These are phyloP conservation scores for Boletus smithii DNA, from an alignment of 1,284 basidiomycete species.

Conservation along the genomic window DNA sequence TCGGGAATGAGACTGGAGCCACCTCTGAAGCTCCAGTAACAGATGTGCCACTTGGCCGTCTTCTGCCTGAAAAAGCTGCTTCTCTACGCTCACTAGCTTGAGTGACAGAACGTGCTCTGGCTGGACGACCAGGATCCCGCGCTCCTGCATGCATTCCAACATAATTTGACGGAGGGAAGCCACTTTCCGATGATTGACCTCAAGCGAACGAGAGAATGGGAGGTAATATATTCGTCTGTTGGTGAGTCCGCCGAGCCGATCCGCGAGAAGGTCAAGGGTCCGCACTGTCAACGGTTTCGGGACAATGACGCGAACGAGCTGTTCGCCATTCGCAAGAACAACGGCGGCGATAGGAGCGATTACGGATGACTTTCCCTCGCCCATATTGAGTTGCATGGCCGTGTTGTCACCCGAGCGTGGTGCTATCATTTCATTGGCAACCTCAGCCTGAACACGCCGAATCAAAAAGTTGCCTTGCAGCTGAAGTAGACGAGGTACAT, in stretches of 20 bases:
- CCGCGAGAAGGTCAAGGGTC: not conserved
- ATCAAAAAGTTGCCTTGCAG: conserved; percentile 38
- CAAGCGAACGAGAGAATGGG: not conserved
- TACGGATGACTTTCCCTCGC: conserved; percentile 3
- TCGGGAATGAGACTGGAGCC: conserved; percentile 18
- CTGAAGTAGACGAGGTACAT: conserved; percentile 21
- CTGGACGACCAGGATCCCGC: too few species aligned
- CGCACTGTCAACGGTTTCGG: not conserved
- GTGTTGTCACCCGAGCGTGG: not conserved
- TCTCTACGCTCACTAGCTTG: not conserved
- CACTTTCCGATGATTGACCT: not conserved
- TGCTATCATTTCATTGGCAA: too few species aligned
- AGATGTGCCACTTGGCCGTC: not conserved
- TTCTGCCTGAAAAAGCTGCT: not conserved
- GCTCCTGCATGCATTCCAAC: too few species aligned
- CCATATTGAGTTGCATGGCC: not conserved
- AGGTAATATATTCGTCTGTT: conserved; percentile 2
- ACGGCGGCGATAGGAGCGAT: not conserved
- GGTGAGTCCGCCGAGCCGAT: conserved; percentile 1
- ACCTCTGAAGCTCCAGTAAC: not conserved
- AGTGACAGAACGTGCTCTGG: not conserved
- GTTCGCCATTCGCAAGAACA: not conserved
- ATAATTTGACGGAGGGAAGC: not conserved
- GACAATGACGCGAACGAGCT: conserved; percentile 2
- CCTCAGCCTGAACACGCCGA: conserved; percentile 1